Percentiles rank a stretch among this genome's conserved stretches.
These are phyloP conservation scores for Pyrenochaeta sp. DNA, from an alignment of 2,329 filamentous ascomycete genomes.

Conservation along the genomic window DNA sequence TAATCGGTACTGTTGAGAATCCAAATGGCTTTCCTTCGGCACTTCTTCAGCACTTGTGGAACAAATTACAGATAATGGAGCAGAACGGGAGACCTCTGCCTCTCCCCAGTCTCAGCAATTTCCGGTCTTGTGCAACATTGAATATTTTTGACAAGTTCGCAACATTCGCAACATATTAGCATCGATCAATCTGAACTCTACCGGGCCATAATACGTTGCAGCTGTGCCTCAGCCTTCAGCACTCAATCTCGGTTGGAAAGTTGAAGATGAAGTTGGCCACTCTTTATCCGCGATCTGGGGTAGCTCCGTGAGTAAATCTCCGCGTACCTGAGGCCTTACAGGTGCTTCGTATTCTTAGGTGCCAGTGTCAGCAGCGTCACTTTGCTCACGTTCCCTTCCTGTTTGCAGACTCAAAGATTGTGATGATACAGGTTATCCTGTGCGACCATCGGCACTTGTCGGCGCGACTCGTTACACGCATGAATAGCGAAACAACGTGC, in stretches of 20 bases:
- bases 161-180: no score
- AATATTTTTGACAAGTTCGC: no score
- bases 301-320: conserved; percentile 1
- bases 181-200: neutral
- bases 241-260: neutral
- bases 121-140: no score
- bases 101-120: no score
- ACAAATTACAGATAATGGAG: no score
- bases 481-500: conserved; percentile 3
- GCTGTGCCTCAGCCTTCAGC: neutral
- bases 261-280: neutral
- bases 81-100: no score
- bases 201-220: neutral
- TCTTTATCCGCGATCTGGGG: conserved; percentile 6
- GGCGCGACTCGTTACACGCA: neutral
- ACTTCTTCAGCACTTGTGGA: no score
- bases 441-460: conserved; percentile 1
- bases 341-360: conserved; percentile 1
- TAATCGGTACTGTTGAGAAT: no score
- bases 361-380: neutral
- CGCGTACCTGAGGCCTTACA: neutral
- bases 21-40: no score
- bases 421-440: neutral
- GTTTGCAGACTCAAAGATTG: neutral
- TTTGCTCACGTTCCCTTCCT: neutral